These are phyloP conservation scores for Oryza glumipatula DNA, from an alignment of 176 grass and related monocot genomes.

Conservation along the genomic window DNA sequence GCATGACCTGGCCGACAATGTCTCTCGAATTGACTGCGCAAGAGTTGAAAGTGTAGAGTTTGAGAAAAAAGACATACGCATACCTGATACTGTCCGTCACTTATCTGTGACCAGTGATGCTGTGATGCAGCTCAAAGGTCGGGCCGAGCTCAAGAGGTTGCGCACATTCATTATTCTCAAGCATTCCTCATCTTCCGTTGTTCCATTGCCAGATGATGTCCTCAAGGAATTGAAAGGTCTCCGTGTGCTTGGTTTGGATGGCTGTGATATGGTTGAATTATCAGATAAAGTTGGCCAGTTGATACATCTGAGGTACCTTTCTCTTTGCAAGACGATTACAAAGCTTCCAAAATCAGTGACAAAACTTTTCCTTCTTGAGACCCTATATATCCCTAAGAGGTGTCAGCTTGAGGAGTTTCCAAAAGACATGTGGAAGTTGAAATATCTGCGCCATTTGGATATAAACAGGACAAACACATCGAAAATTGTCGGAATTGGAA, in stretches of 20 bases:
- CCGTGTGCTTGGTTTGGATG: constrained; percentile 52
- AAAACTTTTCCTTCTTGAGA: constrained; percentile 56
- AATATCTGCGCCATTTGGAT: constrained; percentile 47
- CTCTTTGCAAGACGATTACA: constrained; percentile 44
- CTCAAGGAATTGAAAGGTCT: constrained; percentile 40
- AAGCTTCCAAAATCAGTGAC: constrained; percentile 44
- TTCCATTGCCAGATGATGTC: constrained; percentile 36
- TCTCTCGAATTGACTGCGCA: constrained; percentile 39
- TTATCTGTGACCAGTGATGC: constrained; percentile 44
- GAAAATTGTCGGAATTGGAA: constrained; percentile 43
- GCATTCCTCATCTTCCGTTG: constrained; percentile 30
- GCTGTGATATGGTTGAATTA: constrained; percentile 13
- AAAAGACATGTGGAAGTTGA: constrained; percentile 33
- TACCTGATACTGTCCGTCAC: constrained; percentile 40
- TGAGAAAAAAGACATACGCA: neutral
- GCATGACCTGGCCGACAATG: constrained; percentile 47
- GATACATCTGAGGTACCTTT: constrained; percentile 50
- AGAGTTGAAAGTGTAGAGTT: constrained; percentile 27
- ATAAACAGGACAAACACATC: constrained; percentile 43
- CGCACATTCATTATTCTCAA: constrained; percentile 46
- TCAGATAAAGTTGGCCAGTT: constrained; percentile 26
- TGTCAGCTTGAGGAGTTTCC: constrained; percentile 35
- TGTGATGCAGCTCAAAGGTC: neutral
- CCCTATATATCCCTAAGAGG: constrained; percentile 42
- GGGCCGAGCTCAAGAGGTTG: constrained; percentile 22